These are phyloP conservation scores for Phanerodontia chrysosporium DNA, from an alignment of 768 basidiomycete genomes.

Conservation along the genomic window DNA sequence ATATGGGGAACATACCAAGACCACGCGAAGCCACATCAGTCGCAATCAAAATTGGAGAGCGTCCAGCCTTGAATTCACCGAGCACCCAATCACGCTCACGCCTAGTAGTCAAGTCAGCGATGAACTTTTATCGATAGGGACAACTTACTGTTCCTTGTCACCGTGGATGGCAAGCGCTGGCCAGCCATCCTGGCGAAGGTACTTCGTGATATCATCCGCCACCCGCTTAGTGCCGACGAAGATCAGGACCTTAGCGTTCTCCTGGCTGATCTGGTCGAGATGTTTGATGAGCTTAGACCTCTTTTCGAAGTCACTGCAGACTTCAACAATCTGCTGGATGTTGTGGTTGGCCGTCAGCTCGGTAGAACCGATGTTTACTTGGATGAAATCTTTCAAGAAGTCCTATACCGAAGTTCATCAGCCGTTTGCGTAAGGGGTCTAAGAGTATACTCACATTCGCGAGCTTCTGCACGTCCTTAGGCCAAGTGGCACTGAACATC, in stretches of 20 bases:
- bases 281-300: constrained; percentile 94
- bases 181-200: constrained; percentile 97
- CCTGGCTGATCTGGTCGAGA: constrained; percentile 91
- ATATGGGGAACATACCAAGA: constrained; percentile 81
- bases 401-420: constrained; percentile 47
- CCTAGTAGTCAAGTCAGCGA: constrained; percentile 32
- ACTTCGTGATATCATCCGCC: constrained; percentile 98
- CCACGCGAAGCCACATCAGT: constrained; percentile 99
- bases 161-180: constrained; percentile 99
- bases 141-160: constrained; percentile 92
- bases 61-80: constrained; percentile 95
- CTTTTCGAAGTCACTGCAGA: constrained; percentile 97
- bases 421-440: background rate
- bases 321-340: constrained; percentile 92
- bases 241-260: constrained; percentile 98
- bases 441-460: constrained; percentile 57
- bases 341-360: constrained; percentile 98
- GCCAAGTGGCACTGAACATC: constrained; percentile 99
- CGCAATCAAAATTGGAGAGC: constrained; percentile 96
- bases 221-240: constrained; percentile 98
- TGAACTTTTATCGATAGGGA: background rate
- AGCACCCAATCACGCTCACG: constrained; percentile 99
- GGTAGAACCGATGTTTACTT: constrained; percentile 98
- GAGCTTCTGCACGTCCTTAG: constrained; percentile 97
- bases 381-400: constrained; percentile 94